Evolutionary conservation across 495 filamentous ascomycete species (phyloP).

Genomic region (Beverwykella pulmonaria): DNA sequence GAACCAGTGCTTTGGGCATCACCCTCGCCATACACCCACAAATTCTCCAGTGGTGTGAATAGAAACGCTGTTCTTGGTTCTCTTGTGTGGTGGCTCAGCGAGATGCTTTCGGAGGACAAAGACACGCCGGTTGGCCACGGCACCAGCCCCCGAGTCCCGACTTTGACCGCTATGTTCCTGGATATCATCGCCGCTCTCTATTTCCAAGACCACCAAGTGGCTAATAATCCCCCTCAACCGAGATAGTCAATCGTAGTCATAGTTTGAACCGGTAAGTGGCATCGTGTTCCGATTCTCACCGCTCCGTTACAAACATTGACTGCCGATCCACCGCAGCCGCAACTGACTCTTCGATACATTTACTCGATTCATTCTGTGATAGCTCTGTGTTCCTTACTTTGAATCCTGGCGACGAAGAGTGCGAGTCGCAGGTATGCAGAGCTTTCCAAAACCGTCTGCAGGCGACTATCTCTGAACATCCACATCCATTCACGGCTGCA

Average conservation of each 20-base stretch:
- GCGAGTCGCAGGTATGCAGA: background rate
- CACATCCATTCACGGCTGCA: background rate
- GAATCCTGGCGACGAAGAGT: too few species aligned
- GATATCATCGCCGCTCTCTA: background rate
- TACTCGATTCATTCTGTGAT: background rate
- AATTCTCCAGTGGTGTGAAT: background rate
- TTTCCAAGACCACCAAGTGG: constrained; percentile 8
- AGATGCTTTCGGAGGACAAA: constrained; percentile 13
- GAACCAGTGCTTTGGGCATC: constrained; percentile 4
- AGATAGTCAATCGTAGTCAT: constrained; percentile 4
- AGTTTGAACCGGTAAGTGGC: background rate
- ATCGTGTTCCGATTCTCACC: background rate
- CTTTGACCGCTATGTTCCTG: constrained; percentile 29
- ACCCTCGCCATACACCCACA: background rate
- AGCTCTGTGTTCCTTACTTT: background rate
- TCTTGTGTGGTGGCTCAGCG: background rate
- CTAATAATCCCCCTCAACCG: background rate
- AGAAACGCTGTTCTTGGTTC: background rate
- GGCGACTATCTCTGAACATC: background rate
- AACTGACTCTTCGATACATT: background rate
- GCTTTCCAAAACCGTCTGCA: background rate
- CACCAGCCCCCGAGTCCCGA: constrained; percentile 14
- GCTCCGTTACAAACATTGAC: background rate
- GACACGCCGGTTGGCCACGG: constrained; percentile 21
- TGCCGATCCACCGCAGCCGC: background rate